phyloP scores from a whole-genome alignment of 2,329 filamentous ascomycete genomes.

The Trichoderma breve region DNA sequence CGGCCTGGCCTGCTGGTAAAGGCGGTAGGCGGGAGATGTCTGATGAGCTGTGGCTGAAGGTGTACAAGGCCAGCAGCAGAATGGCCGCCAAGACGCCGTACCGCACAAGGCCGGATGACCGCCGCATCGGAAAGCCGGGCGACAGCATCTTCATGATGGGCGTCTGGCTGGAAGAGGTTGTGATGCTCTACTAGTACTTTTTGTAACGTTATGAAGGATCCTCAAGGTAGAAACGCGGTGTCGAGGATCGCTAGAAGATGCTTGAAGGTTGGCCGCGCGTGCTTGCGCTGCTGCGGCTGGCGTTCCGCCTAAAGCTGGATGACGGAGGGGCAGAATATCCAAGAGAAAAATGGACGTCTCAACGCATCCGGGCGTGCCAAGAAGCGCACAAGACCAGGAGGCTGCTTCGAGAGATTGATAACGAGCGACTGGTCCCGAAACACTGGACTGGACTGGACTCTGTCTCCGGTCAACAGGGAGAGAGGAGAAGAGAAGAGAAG shows the following conservation, averaged over 20 bases:
- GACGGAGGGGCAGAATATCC: conserved; percentile 19
- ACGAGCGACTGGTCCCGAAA: conserved; percentile 6
- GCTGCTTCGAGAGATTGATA: neutral
- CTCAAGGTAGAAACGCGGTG: neutral
- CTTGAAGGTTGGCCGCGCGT: conserved; percentile 7
- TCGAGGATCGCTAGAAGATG: conserved; percentile 5
- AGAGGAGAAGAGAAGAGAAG: neutral
- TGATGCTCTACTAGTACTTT: neutral
- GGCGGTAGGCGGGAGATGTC: conserved; percentile 15
- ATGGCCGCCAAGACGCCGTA: conserved; percentile 40
- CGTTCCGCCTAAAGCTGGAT: neutral
- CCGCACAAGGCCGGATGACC: conserved; percentile 42
- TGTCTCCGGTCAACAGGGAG: neutral
- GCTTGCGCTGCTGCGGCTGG: neutral
- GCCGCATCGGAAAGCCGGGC: conserved; percentile 43
- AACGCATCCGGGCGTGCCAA: conserved; percentile 10
- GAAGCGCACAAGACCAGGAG: neutral
- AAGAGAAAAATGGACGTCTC: neutral
- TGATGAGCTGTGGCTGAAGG: conserved; percentile 27
- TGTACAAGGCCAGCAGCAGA: conserved; percentile 35
- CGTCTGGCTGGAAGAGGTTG: neutral
- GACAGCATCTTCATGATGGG: conserved; percentile 36
- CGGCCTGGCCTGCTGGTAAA: neutral
- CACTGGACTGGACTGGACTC: neutral
- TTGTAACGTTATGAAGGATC: neutral